Evolutionary conservation across 805 yeast species (phyloP).

Genomic region (Spathaspora arborariae): DNA sequence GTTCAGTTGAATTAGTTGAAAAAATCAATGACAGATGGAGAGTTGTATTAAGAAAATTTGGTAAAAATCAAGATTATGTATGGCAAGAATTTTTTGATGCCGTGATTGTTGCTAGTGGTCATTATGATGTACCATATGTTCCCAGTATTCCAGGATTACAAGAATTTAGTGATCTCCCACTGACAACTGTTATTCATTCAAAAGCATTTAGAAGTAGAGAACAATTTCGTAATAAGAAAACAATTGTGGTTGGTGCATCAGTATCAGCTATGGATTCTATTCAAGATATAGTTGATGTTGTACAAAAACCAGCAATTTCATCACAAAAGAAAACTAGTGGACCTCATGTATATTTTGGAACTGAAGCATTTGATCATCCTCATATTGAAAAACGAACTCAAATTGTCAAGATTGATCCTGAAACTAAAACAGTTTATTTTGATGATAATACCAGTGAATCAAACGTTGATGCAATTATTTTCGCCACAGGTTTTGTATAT

Average conservation of each 20-base stretch:
- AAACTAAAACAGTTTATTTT: slow-evolving; percentile 15
- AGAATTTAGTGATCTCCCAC: slow-evolving; percentile 23
- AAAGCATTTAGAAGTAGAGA: slow-evolving; percentile 24
- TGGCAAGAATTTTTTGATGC: slow-evolving; percentile 26
- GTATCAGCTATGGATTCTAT: slow-evolving; percentile 69
- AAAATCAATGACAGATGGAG: slow-evolving; percentile 14
- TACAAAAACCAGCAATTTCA: slow-evolving; percentile 33
- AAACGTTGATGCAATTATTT: slow-evolving; percentile 26
- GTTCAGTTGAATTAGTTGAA: slow-evolving; percentile 8
- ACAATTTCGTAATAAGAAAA: slow-evolving; percentile 34
- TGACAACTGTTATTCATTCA: slow-evolving; percentile 28
- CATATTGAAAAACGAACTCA: slow-evolving; percentile 1
- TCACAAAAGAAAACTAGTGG: slow-evolving; percentile 48
- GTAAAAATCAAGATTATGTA: slow-evolving; percentile 1
- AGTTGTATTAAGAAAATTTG: slow-evolving; percentile 8
- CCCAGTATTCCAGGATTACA: slow-evolving; percentile 30
- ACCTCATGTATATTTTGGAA: slow-evolving; percentile 20
- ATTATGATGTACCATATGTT: slow-evolving; percentile 31
- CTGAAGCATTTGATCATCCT: slow-evolving; percentile 7
- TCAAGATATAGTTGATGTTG: background rate
- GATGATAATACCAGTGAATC: slow-evolving; percentile 19
- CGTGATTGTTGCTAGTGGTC: slow-evolving; percentile 39
- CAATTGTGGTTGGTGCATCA: slow-evolving; percentile 70
- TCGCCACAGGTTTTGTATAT: slow-evolving; percentile 38
- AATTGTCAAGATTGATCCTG: slow-evolving; percentile 27